Evolutionary conservation across 768 basidiomycete species (phyloP), one percentile per base, ranked within the genome.

Genomic region (Multifurca ochricompacta): DNA sequence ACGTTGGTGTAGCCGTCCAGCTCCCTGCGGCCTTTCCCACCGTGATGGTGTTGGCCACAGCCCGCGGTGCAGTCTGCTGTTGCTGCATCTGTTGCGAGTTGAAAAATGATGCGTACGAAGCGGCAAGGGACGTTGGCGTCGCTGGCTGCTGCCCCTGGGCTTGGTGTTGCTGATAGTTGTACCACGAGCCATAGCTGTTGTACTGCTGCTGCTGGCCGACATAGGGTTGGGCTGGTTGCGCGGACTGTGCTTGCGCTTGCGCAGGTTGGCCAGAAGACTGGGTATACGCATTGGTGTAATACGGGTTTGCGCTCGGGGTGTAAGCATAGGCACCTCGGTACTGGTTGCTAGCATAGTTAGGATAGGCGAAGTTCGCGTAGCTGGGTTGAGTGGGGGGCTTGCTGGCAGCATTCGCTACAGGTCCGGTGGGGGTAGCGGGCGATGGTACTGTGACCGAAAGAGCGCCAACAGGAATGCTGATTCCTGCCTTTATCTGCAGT

Each of bases 11-110:
- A 8, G 35, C 60, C 56, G 65, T 14, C 54, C 65, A 66, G 31
- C 46, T 55, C 31, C 62, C 65, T 34, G 60, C 59, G 8, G 61
- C 48, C 34, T 61, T 51, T 18, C 62, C 58, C 2, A 72, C 37
- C 63, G 75, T 59, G 23, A 78, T 77, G 0, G 80, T 81, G 43
- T 80, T 81, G 9, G 78, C 79, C 6, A 81, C 79, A 3, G 76
- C 79, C 4, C 79, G 75, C 50, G 54, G 59, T 21, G 47, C 48
- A 7, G 45, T 48, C 25, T 56, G 63, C 35, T 59, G 48, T 32
- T 67, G 69, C 23, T 66, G 59, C 25, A 66, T 32, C 28, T 51
- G 49, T 28, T 56, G 54, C 37, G 71, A 37, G 59, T 64, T 68
- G 56, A 73, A 78, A 51, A 75, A 77, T 27, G 71, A 64, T 0